phyloP scores from a whole-genome alignment of 2,329 filamentous ascomycete species.

The Aspergillus caelatus region DNA sequence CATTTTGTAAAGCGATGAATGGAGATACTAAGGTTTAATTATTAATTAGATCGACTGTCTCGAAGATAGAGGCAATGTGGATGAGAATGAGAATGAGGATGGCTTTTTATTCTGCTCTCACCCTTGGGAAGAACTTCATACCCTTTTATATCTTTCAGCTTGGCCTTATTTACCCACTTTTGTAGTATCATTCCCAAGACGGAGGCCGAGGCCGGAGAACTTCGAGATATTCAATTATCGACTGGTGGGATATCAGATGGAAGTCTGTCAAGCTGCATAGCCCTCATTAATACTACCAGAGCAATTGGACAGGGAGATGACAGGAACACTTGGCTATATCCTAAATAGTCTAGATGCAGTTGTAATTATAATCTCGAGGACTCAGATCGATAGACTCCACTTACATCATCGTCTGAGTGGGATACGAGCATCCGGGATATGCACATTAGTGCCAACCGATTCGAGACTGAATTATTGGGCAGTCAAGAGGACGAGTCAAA shows the following conservation, averaged over 20 bases:
- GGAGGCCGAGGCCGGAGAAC: background rate
- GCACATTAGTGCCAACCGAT: no score
- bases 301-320: background rate
- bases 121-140: background rate
- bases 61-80: no score
- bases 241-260: background rate
- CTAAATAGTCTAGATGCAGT: background rate
- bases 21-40: no score
- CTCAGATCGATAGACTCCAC: no score
- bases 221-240: background rate
- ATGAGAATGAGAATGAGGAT: background rate
- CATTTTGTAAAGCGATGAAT: background rate
- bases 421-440: no score
- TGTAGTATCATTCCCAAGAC: background rate
- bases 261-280: background rate
- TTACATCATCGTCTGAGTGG: no score
- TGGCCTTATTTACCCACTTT: background rate
- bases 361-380: background rate
- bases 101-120: background rate
- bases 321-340: background rate
- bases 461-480: background rate
- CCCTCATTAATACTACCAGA: background rate
- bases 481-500: background rate
- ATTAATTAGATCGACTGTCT: no score
- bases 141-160: background rate